Evolutionary conservation across 192 early-diverging fungal species (phyloP).

Genomic region (Jimgerdemannia lactiflua): DNA sequence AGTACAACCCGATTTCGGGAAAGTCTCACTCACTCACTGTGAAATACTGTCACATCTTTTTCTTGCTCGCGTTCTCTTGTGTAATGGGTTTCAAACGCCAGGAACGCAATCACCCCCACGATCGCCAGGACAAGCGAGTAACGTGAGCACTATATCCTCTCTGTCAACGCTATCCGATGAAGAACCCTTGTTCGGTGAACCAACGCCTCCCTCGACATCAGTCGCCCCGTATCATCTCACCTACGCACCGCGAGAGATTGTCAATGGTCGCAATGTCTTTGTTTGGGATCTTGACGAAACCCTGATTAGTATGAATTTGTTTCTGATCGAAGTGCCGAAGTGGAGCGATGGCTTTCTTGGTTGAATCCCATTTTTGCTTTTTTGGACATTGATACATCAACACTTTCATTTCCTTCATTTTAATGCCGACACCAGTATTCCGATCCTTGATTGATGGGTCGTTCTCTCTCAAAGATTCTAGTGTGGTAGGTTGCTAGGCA

Average conservation of each 20-base stretch:
- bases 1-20: no score
- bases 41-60: no score
- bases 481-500: neutral
- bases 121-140: neutral
- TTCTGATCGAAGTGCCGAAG: neutral
- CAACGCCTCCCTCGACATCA: neutral
- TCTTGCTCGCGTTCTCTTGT: no score
- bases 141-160: neutral
- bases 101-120: neutral
- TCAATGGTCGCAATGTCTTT: neutral
- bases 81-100: no score
- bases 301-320: neutral
- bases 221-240: neutral
- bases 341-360: no score
- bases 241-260: neutral
- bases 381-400: no score
- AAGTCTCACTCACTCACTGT: no score
- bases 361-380: no score
- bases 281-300: constrained; percentile 7
- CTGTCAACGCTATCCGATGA: neutral
- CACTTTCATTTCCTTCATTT: neutral
- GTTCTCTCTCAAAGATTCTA: neutral
- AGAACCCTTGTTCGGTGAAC: neutral
- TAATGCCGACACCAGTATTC: neutral
- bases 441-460: neutral